These are phyloP conservation scores for Leucocoprinus birnbaumii DNA, from an alignment of 768 basidiomycete genomes.

Conservation along the genomic window DNA sequence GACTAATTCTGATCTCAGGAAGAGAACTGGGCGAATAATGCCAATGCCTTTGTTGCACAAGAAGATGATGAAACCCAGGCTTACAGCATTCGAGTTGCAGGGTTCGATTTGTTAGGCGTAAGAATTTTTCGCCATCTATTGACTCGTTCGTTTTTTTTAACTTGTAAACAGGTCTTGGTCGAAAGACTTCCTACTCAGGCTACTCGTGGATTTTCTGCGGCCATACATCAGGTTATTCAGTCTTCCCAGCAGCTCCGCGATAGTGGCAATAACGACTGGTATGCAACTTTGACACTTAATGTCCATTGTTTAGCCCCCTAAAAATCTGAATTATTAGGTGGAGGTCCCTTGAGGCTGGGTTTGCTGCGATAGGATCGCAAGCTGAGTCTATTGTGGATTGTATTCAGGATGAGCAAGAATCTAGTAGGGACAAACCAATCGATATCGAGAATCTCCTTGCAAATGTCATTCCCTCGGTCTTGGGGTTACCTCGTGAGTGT, in stretches of 20 bases:
- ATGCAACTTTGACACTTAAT: constrained; percentile 16
- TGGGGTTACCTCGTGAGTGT: constrained; percentile 61
- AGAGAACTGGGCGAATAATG: constrained; percentile 85
- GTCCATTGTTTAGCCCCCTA: neutral
- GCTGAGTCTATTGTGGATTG: constrained; percentile 73
- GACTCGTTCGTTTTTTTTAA: neutral
- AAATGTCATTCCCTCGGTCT: constrained; percentile 74
- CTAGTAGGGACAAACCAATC: constrained; percentile 61
- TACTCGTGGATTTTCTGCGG: constrained; percentile 48
- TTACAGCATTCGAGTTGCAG: constrained; percentile 81
- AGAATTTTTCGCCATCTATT: constrained; percentile 1
- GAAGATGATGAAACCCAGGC: constrained; percentile 88
- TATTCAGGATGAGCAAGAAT: constrained; percentile 71
- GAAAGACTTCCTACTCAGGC: constrained; percentile 52
- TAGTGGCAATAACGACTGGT: constrained; percentile 64
- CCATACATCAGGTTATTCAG: constrained; percentile 51
- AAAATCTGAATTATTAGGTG: constrained; percentile 53
- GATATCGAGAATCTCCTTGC: constrained; percentile 77
- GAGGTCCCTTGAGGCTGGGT: constrained; percentile 83
- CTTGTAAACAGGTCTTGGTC: constrained; percentile 47
- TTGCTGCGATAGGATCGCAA: constrained; percentile 81
- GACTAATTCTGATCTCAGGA: constrained; percentile 48
- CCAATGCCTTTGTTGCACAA: constrained; percentile 91
- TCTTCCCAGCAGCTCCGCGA: constrained; percentile 56
- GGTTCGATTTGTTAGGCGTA: constrained; percentile 82